phyloP scores from a whole-genome alignment of 2,329 filamentous ascomycete species.

The Diaporthe humulicola region DNA sequence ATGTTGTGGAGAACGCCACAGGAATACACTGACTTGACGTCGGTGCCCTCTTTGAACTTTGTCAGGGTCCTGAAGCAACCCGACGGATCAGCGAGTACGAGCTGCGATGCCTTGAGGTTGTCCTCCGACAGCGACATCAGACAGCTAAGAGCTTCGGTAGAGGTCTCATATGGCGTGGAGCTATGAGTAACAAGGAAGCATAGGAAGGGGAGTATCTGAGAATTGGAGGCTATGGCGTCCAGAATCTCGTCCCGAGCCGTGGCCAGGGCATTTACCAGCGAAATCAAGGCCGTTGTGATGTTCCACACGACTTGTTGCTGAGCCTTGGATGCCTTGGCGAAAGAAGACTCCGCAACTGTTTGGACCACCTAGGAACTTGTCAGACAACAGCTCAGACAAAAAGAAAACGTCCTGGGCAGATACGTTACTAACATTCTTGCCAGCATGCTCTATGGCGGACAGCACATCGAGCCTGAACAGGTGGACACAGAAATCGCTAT shows the following conservation, averaged over 20 bases:
- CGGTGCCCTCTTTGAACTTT: constrained; percentile 61
- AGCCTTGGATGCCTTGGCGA: constrained; percentile 63
- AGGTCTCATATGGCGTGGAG: constrained; percentile 55
- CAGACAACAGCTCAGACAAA: neutral
- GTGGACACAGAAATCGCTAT: constrained; percentile 76
- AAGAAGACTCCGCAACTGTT: constrained; percentile 53
- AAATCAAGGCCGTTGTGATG: constrained; percentile 66
- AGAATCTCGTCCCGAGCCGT: constrained; percentile 73
- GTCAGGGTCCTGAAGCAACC: constrained; percentile 64
- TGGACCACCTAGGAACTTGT: constrained; percentile 36
- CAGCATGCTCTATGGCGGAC: constrained; percentile 61
- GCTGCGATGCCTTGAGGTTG: constrained; percentile 65
- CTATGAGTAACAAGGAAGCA: constrained; percentile 63
- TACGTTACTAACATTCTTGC: constrained; percentile 28
- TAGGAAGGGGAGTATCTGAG: constrained; percentile 65
- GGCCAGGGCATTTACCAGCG: constrained; percentile 65
- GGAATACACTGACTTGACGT: constrained; percentile 65
- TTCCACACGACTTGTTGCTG: constrained; percentile 68
- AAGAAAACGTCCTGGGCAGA: constrained; percentile 36
- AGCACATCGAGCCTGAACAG: constrained; percentile 73
- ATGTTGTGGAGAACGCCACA: constrained; percentile 75
- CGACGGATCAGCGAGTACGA: constrained; percentile 63
- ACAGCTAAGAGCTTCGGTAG: constrained; percentile 65
- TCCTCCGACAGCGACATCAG: constrained; percentile 73
- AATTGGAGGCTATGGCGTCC: constrained; percentile 63